Evolutionary conservation across 495 filamentous ascomycete genomes (phyloP).

Genomic region (Lasiosphaeria hispida): DNA sequence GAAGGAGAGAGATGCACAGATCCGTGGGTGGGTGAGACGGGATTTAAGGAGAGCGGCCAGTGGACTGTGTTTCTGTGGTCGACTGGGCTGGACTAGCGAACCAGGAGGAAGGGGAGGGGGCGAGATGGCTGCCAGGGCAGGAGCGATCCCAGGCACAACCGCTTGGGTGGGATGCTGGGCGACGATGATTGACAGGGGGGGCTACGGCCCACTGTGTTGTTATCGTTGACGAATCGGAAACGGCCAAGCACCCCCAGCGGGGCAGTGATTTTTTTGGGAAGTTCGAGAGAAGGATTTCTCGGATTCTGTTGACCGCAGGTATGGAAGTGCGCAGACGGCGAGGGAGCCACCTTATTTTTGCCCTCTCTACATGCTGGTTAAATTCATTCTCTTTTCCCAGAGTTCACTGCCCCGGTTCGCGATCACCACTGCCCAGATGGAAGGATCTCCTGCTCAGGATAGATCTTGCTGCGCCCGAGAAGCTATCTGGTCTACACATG

Average conservation of each 20-base stretch:
- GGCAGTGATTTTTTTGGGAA: not conserved
- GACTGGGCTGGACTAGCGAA: not conserved
- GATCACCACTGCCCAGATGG: not conserved
- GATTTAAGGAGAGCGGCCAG: slow-evolving; percentile 7
- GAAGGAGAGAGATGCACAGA: slow-evolving; percentile 14
- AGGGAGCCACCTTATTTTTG: too few species aligned
- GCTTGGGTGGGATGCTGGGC: slow-evolving; percentile 10
- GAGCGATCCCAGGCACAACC: slow-evolving; percentile 14
- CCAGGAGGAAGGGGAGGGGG: not conserved
- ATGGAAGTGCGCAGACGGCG: too few species aligned
- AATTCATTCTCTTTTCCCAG: not conserved
- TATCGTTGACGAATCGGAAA: slow-evolving; percentile 8
- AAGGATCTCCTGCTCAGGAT: too few species aligned
- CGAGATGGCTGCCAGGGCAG: slow-evolving; percentile 5
- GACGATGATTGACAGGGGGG: slow-evolving; percentile 9
- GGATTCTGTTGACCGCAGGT: slow-evolving; percentile 9
- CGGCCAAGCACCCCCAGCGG: not conserved
- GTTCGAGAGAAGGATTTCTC: slow-evolving; percentile 8
- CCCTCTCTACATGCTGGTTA: slow-evolving; percentile 9
- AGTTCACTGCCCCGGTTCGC: not conserved
- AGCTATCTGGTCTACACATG: too few species aligned
- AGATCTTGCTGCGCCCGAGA: too few species aligned
- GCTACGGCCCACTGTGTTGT: not conserved
- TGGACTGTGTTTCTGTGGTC: not conserved
- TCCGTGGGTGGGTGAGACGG: slow-evolving; percentile 14